Percentiles rank a stretch among this genome's conserved stretches.
phyloP scores from a whole-genome alignment of 495 filamentous ascomycete genomes.

The Aspergillus coremiiformis region DNA sequence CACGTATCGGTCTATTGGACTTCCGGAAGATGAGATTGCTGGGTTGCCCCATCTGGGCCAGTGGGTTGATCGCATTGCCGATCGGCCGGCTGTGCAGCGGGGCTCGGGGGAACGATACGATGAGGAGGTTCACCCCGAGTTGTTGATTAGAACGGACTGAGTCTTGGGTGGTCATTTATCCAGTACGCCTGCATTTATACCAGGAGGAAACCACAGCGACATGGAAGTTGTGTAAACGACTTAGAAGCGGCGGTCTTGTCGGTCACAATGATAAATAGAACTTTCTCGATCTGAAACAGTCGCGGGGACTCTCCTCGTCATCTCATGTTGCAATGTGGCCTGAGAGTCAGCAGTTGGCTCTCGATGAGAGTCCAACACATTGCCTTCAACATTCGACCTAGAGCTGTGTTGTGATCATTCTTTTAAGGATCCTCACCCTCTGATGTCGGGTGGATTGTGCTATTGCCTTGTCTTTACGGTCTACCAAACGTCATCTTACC shows the following conservation, averaged over 20 bases:
- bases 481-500: too few relatives aligned
- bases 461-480: too few relatives aligned
- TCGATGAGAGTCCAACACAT: conserved; percentile 2
- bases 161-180: not conserved
- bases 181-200: too few relatives aligned
- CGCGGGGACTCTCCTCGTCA: not conserved
- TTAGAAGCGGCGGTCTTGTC: conserved; percentile 4
- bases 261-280: not conserved
- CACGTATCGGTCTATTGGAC: not conserved
- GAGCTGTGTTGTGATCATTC: too few relatives aligned
- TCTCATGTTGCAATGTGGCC: conserved; percentile 3
- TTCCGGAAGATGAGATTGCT: not conserved
- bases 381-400: conserved; percentile 1
- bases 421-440: too few relatives aligned
- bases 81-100: not conserved
- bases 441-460: too few relatives aligned
- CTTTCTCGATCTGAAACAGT: conserved; percentile 3
- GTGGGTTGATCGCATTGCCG: not conserved
- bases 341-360: not conserved
- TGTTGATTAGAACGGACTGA: not conserved
- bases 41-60: not conserved
- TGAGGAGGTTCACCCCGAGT: conserved; percentile 2
- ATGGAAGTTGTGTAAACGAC: too few relatives aligned
- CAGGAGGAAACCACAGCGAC: too few relatives aligned
- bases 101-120: not conserved